Percentiles rank a stretch among this genome's conserved stretches.
phyloP scores from a whole-genome alignment of 257 asterid genomes.

The Ligustrum vulgare region DNA sequence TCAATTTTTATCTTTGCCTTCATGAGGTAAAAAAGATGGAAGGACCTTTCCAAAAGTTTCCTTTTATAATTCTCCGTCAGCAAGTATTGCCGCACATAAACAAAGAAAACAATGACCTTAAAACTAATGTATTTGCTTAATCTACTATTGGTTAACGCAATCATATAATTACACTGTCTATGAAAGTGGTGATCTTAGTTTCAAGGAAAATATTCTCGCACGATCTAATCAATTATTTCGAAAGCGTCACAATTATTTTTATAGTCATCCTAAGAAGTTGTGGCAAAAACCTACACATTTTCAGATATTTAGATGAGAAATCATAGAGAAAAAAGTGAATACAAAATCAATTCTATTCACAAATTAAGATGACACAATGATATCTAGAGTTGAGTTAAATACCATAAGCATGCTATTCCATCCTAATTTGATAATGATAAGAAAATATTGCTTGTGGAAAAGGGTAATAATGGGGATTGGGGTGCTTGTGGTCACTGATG shows the following conservation, averaged over 20 bases:
- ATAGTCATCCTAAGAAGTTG: conserved; percentile 97
- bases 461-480: too few relatives aligned
- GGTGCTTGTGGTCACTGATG: too few relatives aligned
- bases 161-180: conserved; percentile 91
- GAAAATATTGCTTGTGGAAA: too few relatives aligned
- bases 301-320: conserved; percentile 21
- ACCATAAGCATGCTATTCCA: conserved; percentile 99
- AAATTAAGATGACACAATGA: conserved; percentile 15
- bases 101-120: conserved; percentile 92
- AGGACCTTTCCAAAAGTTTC: conserved; percentile 52
- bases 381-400: conserved; percentile 29
- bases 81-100: conserved; percentile 94
- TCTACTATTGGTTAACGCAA: conserved; percentile 94
- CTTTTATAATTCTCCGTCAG: conserved; percentile 85
- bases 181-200: conserved; percentile 94
- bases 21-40: conserved; percentile 66
- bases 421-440: too few relatives aligned
- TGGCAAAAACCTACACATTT: conserved; percentile 80
- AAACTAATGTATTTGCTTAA: conserved; percentile 93
- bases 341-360: conserved; percentile 19
- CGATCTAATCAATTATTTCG: conserved; percentile 93
- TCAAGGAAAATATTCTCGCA: conserved; percentile 98
- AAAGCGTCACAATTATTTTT: conserved; percentile 91
- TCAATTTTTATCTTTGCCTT: conserved; percentile 66
- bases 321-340: conserved; percentile 5